Evolutionary conservation across 768 basidiomycete species (phyloP).

Genomic region (Collybiopsis confluens): DNA sequence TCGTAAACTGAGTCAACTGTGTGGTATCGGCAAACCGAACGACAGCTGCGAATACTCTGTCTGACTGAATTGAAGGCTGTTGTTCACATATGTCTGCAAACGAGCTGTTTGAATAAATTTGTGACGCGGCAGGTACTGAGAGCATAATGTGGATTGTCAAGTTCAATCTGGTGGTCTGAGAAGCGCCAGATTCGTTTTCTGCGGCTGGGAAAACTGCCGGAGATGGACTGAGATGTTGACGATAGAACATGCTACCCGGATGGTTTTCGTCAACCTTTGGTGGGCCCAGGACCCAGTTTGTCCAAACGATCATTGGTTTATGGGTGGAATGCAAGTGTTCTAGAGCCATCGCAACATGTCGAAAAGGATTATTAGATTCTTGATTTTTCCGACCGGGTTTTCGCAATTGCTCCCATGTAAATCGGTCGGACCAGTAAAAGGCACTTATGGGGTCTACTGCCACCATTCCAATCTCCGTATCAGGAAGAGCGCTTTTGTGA

Average conservation of each 20-base stretch:
- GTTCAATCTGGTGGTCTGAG: slow-evolving; percentile 1
- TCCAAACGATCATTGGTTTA: slow-evolving; percentile 47
- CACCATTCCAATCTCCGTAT: slow-evolving; percentile 58
- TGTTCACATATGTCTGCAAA: slow-evolving; percentile 12
- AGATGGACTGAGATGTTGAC: slow-evolving; percentile 49
- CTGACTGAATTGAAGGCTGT: slow-evolving; percentile 19
- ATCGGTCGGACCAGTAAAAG: slow-evolving; percentile 77
- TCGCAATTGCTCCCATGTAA: slow-evolving; percentile 51
- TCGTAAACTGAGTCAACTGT: background rate
- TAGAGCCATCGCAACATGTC: slow-evolving; percentile 45
- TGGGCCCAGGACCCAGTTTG: slow-evolving; percentile 56
- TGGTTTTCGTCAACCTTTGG: background rate
- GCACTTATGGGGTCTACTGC: slow-evolving; percentile 74
- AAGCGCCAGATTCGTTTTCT: slow-evolving; percentile 26
- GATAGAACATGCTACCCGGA: slow-evolving; percentile 25
- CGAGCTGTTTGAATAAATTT: slow-evolving; percentile 5
- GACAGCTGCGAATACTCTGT: background rate
- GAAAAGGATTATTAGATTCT: slow-evolving; percentile 28
- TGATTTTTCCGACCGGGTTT: slow-evolving; percentile 12
- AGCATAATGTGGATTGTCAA: slow-evolving; percentile 22
- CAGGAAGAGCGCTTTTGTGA: slow-evolving; percentile 42
- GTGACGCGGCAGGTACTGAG: slow-evolving; percentile 7
- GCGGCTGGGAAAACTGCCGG: slow-evolving; percentile 20
- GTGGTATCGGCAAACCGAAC: background rate
- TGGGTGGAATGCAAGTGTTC: slow-evolving; percentile 44